Percentiles rank a stretch among this genome's conserved stretches.
Conservation (phyloP, 306 rosid species). For the Begonia masoniana region DNA sequence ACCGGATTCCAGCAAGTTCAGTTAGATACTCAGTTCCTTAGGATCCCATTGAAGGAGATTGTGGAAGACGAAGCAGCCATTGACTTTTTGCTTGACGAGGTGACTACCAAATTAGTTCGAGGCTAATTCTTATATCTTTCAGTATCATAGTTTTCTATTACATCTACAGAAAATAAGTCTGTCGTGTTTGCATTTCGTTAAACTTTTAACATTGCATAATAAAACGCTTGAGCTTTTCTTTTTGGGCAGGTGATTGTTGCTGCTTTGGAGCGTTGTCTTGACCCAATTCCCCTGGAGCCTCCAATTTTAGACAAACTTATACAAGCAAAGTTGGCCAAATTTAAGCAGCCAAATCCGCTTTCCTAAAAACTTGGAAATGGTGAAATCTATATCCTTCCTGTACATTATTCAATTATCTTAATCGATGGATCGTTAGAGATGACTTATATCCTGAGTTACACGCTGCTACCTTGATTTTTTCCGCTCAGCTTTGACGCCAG, state of each 20-base stretch:
- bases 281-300: conserved; percentile 71
- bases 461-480: too few species aligned
- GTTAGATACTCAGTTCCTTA: conserved; percentile 72
- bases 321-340: conserved; percentile 65
- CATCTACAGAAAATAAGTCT: too few species aligned
- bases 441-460: too few species aligned
- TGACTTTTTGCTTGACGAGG: conserved; percentile 95
- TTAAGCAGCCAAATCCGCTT: conserved; percentile 30
- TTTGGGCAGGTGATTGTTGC: conserved; percentile 72
- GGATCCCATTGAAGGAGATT: conserved; percentile 60
- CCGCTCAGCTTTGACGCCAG: too few species aligned
- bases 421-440: too few species aligned
- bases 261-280: conserved; percentile 86
- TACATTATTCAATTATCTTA: too few species aligned
- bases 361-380: too few species aligned
- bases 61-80: conserved; percentile 84
- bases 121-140: not conserved
- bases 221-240: not conserved
- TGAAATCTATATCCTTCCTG: too few species aligned
- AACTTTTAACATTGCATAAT: too few species aligned
- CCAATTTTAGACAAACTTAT: conserved; percentile 80
- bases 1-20: conserved; percentile 98
- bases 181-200: not conserved
- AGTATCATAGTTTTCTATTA: too few species aligned
- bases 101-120: conserved; percentile 13